Conservation (phyloP, 352 stramenopile genomes). For the Phytophthora agathidicida region DNA sequence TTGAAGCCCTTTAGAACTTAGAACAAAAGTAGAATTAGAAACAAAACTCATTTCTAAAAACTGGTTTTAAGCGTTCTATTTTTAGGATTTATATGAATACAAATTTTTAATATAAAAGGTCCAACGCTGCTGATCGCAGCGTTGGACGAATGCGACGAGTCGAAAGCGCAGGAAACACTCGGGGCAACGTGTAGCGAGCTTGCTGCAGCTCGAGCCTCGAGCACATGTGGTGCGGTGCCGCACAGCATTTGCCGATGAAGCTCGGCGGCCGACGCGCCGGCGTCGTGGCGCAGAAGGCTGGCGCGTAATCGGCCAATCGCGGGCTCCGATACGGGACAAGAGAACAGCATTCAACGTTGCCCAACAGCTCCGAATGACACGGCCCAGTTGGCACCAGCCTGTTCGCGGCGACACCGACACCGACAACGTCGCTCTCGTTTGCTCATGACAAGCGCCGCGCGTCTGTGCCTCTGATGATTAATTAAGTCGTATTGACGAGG, state of each 20-base stretch:
- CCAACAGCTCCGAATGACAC: background rate
- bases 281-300: slow-evolving; percentile 13
- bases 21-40: no score
- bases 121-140: no score
- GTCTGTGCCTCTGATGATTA: slow-evolving; percentile 9
- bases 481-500: slow-evolving; percentile 7
- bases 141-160: no score
- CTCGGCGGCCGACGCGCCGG: slow-evolving; percentile 14
- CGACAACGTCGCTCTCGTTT: background rate
- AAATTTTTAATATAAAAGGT: no score
- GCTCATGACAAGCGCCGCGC: slow-evolving; percentile 12
- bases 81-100: no score
- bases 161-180: no score
- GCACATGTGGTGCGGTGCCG: no score
- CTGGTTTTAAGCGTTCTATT: no score
- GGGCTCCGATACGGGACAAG: slow-evolving; percentile 7
- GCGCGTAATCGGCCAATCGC: slow-evolving; percentile 18
- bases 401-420: background rate
- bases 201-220: slow-evolving; percentile 5
- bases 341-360: slow-evolving; percentile 7
- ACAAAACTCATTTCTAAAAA: no score
- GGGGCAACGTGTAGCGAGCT: no score
- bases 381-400: slow-evolving; percentile 3
- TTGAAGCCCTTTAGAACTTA: no score
- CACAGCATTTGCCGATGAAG: slow-evolving; percentile 15